phyloP scores from a whole-genome alignment of 352 stramenopile species.

The Bremia lactucae region DNA sequence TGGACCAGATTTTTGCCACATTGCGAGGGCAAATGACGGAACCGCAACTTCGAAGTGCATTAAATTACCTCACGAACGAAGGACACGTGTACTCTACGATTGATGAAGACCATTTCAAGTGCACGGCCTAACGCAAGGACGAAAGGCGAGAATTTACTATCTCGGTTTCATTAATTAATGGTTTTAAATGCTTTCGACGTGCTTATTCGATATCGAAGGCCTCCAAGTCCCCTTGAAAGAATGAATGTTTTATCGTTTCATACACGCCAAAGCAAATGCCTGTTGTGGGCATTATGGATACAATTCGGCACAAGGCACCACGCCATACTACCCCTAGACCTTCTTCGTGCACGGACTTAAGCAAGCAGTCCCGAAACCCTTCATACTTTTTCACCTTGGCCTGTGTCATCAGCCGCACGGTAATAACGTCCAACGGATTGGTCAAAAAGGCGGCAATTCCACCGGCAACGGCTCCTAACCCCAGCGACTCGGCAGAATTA shows the following conservation, averaged over 20 bases:
- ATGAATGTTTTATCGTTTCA: slow-evolving; percentile 68
- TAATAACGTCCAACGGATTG: slow-evolving; percentile 75
- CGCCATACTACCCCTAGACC: slow-evolving; percentile 55
- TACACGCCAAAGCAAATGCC: slow-evolving; percentile 84
- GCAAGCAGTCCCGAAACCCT: slow-evolving; percentile 48
- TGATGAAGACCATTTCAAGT: slow-evolving; percentile 86
- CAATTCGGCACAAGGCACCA: slow-evolving; percentile 52
- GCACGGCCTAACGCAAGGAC: slow-evolving; percentile 42
- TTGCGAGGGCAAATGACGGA: slow-evolving; percentile 60
- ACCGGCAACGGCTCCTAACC: slow-evolving; percentile 43
- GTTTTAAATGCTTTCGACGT: slow-evolving; percentile 2
- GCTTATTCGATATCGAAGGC: slow-evolving; percentile 49
- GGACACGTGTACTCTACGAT: slow-evolving; percentile 88
- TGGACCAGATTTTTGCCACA: slow-evolving; percentile 66
- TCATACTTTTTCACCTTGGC: slow-evolving; percentile 56
- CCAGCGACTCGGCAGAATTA: slow-evolving; percentile 43
- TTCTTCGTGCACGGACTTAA: slow-evolving; percentile 45
- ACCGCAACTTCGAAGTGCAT: slow-evolving; percentile 44
- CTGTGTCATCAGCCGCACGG: slow-evolving; percentile 75
- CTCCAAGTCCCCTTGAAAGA: slow-evolving; percentile 56
- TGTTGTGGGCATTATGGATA: slow-evolving; percentile 63
- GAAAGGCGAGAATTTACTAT: background rate
- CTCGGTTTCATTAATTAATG: background rate
- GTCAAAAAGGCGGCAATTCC: slow-evolving; percentile 59
- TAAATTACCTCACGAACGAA: slow-evolving; percentile 81